Conservation (phyloP, 192 early-diverging fungal species). For the Pilobolus umbonatus region DNA sequence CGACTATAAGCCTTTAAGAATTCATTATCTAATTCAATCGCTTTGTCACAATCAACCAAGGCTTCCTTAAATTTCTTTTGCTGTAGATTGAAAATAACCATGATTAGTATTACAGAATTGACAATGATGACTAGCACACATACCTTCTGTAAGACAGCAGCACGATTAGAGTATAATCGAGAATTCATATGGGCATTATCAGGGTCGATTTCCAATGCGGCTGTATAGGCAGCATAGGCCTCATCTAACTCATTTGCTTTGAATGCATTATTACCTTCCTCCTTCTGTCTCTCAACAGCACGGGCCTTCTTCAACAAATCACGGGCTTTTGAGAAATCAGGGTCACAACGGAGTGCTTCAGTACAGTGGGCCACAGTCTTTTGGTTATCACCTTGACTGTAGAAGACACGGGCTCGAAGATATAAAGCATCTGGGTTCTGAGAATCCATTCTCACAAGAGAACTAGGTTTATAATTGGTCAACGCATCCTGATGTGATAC, state of each 20-base stretch:
- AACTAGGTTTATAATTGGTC: slow-evolving; percentile 29
- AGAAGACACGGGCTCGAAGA: slow-evolving; percentile 62
- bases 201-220: slow-evolving; percentile 61
- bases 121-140: background rate
- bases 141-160: slow-evolving; percentile 63
- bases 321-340: slow-evolving; percentile 67
- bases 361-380: slow-evolving; percentile 49
- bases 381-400: slow-evolving; percentile 60
- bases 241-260: slow-evolving; percentile 45
- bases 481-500: background rate
- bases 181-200: slow-evolving; percentile 57
- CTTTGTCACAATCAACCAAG: slow-evolving; percentile 57
- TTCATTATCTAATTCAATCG: slow-evolving; percentile 55
- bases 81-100: slow-evolving; percentile 23
- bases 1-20: slow-evolving; percentile 76
- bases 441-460: slow-evolving; percentile 53
- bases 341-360: slow-evolving; percentile 71
- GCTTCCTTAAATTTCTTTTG: slow-evolving; percentile 49
- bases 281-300: slow-evolving; percentile 59
- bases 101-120: background rate
- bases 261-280: slow-evolving; percentile 74
- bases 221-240: slow-evolving; percentile 66
- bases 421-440: slow-evolving; percentile 69
- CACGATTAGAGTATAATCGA: slow-evolving; percentile 72
- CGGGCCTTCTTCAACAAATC: slow-evolving; percentile 60